Base-by-base conservation (phyloP, 2,329 filamentous ascomycete species). In the Aureobasidium zeae region DNA sequence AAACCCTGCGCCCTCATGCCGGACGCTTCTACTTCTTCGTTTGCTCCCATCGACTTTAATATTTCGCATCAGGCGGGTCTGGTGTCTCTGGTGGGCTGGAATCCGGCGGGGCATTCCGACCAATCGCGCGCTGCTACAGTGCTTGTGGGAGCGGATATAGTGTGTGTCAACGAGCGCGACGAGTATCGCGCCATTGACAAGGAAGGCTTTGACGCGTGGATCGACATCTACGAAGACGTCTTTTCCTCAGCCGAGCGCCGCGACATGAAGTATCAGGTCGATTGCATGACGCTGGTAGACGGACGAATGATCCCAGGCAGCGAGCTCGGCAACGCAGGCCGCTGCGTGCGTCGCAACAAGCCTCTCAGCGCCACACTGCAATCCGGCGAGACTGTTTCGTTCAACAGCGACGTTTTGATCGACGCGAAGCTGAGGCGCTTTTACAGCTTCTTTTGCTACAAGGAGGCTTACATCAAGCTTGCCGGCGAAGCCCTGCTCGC, bases 401-500 rank as follows among this genome's bases (percentile, higher is more conserved):
- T 73, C 48, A 59, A 56, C 25, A 67, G 63, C 2, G 65, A 71
- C 26, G 44, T 67, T 0, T 48, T 76, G n/a, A 64, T 74, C 13
- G 79, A 82, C 48, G 70, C 65, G 16, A 79, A 79, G 56, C 65
- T 88, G 20, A 70, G 81, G 4, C 70, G 74, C 42, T 89, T 89
- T 57, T 89, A 87, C 58, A 74, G 81, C 1, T 75, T 83, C 47
- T 89, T 83, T 80, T 85, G 81, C 59, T 72, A 86, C 59, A 79
- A 85, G 53, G 84, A 89, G 64, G 79, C 83, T 1, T 88, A 85
- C 58, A 79, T 88, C 61, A 89, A 88, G 72, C 78, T 89, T 66
- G 83, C 82, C 21, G 84, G 84, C 19, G 82, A 88, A 54, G 84
- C 82, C 0, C 68, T 89, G 46, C 67, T 87, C 7, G 84, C 84